These are phyloP conservation scores for Globisporangium canariense DNA, from an alignment of 352 stramenopile genomes.

Conservation along the genomic window DNA sequence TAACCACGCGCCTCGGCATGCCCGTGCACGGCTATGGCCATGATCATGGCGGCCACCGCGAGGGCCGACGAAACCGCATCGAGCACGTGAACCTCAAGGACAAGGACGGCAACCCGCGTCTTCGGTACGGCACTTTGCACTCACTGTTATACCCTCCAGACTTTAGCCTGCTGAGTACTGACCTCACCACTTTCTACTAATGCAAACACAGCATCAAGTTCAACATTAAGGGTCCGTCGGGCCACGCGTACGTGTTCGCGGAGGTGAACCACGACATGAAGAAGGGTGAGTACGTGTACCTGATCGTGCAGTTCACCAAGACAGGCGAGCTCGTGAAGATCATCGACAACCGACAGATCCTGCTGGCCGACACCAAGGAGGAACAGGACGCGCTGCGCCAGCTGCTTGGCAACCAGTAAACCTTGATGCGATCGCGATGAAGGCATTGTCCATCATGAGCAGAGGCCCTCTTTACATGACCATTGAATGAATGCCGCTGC, in stretches of 20 bases:
- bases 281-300: slow-evolving; percentile 93
- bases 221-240: slow-evolving; percentile 92
- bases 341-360: slow-evolving; percentile 90
- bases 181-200: neutral
- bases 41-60: slow-evolving; percentile 91
- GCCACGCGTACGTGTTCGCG: slow-evolving; percentile 89
- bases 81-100: slow-evolving; percentile 92
- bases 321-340: slow-evolving; percentile 89
- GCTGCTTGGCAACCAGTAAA: slow-evolving; percentile 59
- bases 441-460: neutral
- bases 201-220: slow-evolving; percentile 83
- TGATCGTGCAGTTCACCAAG: slow-evolving; percentile 93
- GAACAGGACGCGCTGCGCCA: slow-evolving; percentile 77
- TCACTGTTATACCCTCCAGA: neutral
- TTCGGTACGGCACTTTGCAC: slow-evolving; percentile 31
- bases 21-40: slow-evolving; percentile 91
- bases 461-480: neutral
- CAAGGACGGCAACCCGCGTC: slow-evolving; percentile 82
- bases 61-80: slow-evolving; percentile 94
- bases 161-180: neutral
- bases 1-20: slow-evolving; percentile 81
- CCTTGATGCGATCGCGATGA: neutral
- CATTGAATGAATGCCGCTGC: neutral
- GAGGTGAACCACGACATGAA: slow-evolving; percentile 92
- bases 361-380: slow-evolving; percentile 66